Percentiles rank a stretch among this genome's conserved stretches.
These are phyloP conservation scores for Eimeria tenella DNA, from an alignment of 169 alveolate genomes.

Conservation along the genomic window DNA sequence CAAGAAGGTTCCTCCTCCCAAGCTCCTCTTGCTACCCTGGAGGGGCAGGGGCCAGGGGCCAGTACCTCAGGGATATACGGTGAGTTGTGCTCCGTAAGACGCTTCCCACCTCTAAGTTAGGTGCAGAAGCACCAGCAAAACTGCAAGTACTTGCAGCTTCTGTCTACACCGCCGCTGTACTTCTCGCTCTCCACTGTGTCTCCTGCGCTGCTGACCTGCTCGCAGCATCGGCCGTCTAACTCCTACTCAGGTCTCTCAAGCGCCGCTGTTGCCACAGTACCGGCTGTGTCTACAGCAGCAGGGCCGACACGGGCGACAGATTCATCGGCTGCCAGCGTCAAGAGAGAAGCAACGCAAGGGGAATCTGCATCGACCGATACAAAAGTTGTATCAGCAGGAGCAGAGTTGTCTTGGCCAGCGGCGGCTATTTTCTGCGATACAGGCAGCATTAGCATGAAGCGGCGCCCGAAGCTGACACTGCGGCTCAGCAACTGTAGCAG, in stretches of 20 bases:
- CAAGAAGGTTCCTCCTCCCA: conserved; percentile 46
- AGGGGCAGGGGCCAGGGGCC: conserved; percentile 69
- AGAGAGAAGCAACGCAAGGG: conserved; percentile 30
- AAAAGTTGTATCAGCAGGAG: conserved; percentile 20
- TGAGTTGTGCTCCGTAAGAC: neutral
- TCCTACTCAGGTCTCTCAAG: neutral
- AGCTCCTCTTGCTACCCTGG: conserved; percentile 57
- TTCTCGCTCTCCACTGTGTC: neutral
- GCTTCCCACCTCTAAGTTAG: neutral
- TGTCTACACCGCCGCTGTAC: neutral
- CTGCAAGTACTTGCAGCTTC: neutral
- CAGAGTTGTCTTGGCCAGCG: neutral
- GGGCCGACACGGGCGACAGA: neutral
- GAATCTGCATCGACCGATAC: neutral
- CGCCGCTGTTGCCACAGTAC: conserved; percentile 7
- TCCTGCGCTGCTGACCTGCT: neutral
- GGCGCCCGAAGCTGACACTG: conserved; percentile 13
- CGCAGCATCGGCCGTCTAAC: conserved; percentile 35
- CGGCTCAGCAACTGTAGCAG: neutral
- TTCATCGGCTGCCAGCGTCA: neutral
- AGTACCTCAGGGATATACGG: conserved; percentile 46
- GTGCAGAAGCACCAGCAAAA: conserved; percentile 10
- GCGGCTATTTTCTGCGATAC: neutral
- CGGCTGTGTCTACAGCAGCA: conserved; percentile 22
- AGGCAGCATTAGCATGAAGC: conserved; percentile 32